These are phyloP conservation scores for Apiosordaria backusii DNA, from an alignment of 495 filamentous ascomycete genomes.

Conservation along the genomic window DNA sequence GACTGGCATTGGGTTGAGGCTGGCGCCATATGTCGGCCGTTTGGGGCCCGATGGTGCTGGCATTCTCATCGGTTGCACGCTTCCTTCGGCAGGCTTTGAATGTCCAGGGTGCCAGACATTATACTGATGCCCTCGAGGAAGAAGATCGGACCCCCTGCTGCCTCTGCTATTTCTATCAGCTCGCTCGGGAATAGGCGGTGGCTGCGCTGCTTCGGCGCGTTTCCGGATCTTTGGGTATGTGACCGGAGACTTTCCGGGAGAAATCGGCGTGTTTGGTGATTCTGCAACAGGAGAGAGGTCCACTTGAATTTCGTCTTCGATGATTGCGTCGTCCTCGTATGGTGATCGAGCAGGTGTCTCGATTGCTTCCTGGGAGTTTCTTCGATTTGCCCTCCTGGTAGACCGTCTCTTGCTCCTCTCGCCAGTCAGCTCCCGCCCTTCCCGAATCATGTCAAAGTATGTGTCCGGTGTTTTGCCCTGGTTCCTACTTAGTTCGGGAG, in stretches of 20 bases:
- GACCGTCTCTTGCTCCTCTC: slow-evolving; percentile 18
- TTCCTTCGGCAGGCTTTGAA: slow-evolving; percentile 29
- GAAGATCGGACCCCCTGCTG: slow-evolving; percentile 21
- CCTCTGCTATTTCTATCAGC: background rate
- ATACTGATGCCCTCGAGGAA: slow-evolving; percentile 29
- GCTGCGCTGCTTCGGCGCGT: background rate
- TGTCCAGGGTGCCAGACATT: slow-evolving; percentile 34
- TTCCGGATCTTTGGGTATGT: slow-evolving; percentile 42
- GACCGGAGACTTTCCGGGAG: slow-evolving; percentile 39
- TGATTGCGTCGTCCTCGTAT: slow-evolving; percentile 25
- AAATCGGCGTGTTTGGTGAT: slow-evolving; percentile 31
- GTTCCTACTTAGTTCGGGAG: background rate
- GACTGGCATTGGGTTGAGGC: slow-evolving; percentile 21
- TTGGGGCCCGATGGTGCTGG: slow-evolving; percentile 7
- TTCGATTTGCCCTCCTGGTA: slow-evolving; percentile 10
- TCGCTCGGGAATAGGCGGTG: background rate
- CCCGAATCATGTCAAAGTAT: slow-evolving; percentile 19
- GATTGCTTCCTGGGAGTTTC: slow-evolving; percentile 27
- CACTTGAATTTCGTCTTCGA: slow-evolving; percentile 24
- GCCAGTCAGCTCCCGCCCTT: slow-evolving; percentile 19
- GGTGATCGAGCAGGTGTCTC: slow-evolving; percentile 7
- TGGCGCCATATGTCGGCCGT: slow-evolving; percentile 6
- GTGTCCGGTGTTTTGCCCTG: slow-evolving; percentile 5
- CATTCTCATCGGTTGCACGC: background rate
- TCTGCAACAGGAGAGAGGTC: slow-evolving; percentile 46